These are phyloP conservation scores for Fusarium lyarnte DNA, from an alignment of 2,329 filamentous ascomycete genomes.

Conservation along the genomic window DNA sequence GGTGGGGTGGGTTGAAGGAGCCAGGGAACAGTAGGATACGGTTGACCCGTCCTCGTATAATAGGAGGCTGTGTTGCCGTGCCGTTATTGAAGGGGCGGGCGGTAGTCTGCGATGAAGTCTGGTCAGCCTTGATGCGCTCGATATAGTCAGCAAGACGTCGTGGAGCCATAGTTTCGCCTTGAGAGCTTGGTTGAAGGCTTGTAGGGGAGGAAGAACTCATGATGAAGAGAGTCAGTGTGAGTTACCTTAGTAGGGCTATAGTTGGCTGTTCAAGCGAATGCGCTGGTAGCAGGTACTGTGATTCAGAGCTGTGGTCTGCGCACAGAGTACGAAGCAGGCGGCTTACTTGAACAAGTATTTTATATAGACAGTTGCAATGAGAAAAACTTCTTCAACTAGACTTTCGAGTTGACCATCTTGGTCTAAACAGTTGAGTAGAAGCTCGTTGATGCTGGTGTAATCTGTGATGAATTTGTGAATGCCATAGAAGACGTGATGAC, in stretches of 20 bases:
- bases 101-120: neutral
- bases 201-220: neutral
- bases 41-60: constrained; percentile 30
- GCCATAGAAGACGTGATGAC: neutral
- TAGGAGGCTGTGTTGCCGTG: neutral
- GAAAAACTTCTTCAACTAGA: neutral
- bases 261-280: neutral
- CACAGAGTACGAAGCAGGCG: neutral
- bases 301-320: neutral
- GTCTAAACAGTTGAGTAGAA: no score
- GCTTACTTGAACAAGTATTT: neutral
- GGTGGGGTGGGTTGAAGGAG: constrained; percentile 52
- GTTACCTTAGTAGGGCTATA: neutral
- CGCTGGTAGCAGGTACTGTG: no score
- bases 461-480: rapidly evolving
- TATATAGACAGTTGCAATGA: no score
- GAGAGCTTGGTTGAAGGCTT: neutral
- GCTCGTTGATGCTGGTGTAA: neutral
- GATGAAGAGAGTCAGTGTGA: neutral
- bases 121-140: constrained; percentile 11
- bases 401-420: neutral
- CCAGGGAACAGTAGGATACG: constrained; percentile 50
- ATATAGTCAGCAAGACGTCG: constrained; percentile 25
- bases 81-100: constrained; percentile 32
- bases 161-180: constrained; percentile 1